phyloP scores from a whole-genome alignment of 495 filamentous ascomycete species.

The Hyaloscypha hepaticicola region DNA sequence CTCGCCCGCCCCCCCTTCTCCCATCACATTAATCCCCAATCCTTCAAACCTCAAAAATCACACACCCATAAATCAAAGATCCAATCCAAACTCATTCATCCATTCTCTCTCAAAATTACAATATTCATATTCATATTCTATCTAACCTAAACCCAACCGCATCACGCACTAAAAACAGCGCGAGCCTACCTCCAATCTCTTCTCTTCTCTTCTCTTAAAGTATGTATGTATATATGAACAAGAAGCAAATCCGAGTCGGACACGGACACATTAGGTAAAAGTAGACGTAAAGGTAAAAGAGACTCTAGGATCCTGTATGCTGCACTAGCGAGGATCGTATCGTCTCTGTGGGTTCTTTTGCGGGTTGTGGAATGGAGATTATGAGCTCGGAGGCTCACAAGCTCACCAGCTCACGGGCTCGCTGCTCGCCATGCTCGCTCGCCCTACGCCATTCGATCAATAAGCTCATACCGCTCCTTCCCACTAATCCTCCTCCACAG shows the following conservation, averaged over 20 bases:
- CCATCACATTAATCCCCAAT: too few species aligned
- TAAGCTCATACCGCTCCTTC: conserved; percentile 31
- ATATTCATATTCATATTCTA: background rate
- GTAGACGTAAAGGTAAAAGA: too few species aligned
- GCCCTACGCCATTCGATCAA: conserved; percentile 29
- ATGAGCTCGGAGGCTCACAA: background rate
- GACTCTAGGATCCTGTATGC: conserved; percentile 24
- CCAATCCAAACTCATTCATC: background rate
- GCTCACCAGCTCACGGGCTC: too few species aligned
- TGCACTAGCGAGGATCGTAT: conserved; percentile 32
- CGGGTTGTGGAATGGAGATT: background rate
- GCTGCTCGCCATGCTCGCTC: background rate
- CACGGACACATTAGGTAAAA: too few species aligned
- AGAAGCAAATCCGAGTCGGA: background rate
- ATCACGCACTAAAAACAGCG: background rate
- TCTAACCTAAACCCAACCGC: background rate
- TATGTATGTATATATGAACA: background rate
- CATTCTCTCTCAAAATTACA: background rate
- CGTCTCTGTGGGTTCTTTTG: background rate
- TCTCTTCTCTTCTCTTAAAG: too few species aligned
- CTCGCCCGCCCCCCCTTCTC: too few species aligned
- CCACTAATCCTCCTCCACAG: conserved; percentile 26
- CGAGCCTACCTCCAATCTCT: too few species aligned
- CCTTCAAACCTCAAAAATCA: too few species aligned
- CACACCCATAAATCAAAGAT: too few species aligned